Conservation (phyloP, 176 grass and related monocot genomes). For the Melocanna baccifera region DNA sequence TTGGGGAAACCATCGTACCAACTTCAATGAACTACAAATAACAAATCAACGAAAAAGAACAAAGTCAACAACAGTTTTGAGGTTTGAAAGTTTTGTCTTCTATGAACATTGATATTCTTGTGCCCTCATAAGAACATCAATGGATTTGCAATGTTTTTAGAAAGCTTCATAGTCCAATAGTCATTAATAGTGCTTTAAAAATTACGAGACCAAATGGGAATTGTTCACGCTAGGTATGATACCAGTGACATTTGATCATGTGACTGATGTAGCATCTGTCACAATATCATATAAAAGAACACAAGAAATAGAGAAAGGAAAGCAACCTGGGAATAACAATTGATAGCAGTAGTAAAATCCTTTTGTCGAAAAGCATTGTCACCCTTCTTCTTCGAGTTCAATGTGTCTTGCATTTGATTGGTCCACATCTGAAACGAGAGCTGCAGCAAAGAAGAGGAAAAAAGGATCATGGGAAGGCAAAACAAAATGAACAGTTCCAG, state of each 20-base stretch:
- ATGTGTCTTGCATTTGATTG: slow-evolving; percentile 99
- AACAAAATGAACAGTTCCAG: background rate
- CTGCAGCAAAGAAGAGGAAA: slow-evolving; percentile 41
- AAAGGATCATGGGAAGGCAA: slow-evolving; percentile 21
- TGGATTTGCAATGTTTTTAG: background rate
- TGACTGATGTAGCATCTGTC: background rate
- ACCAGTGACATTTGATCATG: slow-evolving; percentile 38
- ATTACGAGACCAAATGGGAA: background rate
- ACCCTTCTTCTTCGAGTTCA: slow-evolving; percentile 99
- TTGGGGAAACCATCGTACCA: slow-evolving; percentile 92
- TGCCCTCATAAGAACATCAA: background rate
- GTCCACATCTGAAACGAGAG: slow-evolving; percentile 99
- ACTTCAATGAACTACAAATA: slow-evolving; percentile 93
- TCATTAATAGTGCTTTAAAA: background rate
- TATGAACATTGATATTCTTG: background rate
- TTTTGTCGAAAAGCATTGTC: slow-evolving; percentile 93
- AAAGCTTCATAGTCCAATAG: background rate
- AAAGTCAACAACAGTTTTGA: background rate
- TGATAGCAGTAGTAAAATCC: slow-evolving; percentile 85
- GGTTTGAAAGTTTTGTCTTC: background rate
- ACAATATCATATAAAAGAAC: background rate
- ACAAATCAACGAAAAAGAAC: slow-evolving; percentile 16
- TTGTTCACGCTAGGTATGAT: background rate
- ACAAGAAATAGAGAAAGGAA: background rate
- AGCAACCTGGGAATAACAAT: slow-evolving; percentile 85